Conservation (phyloP, 1,284 basidiomycete species). For the Ganoderma meredithae region DNA sequence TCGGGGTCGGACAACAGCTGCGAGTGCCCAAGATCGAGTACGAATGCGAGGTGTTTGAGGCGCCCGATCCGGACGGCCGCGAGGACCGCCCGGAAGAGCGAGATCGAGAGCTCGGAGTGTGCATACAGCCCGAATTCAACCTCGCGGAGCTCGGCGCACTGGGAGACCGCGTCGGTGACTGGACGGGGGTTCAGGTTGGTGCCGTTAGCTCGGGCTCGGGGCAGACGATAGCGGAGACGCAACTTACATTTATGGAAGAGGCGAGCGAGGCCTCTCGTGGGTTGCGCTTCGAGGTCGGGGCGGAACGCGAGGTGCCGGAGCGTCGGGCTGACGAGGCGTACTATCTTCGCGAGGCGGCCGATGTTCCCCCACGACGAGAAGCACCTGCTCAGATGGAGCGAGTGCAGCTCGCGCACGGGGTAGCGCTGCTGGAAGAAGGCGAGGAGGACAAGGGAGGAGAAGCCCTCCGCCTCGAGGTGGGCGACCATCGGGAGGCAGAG, state of each 20-base stretch:
- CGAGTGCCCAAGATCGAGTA: no score
- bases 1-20: no score
- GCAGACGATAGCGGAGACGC: no score
- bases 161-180: background rate
- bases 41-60: no score
- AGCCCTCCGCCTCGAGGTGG: background rate
- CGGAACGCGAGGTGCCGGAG: conserved; percentile 1
- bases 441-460: background rate
- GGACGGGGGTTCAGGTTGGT: no score
- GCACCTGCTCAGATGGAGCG: conserved; percentile 1
- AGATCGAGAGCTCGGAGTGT: background rate
- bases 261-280: no score
- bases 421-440: background rate
- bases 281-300: background rate
- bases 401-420: background rate
- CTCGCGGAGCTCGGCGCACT: background rate
- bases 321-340: background rate
- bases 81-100: no score
- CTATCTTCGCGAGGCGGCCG: background rate
- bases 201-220: no score
- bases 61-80: no score
- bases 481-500: background rate
- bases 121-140: background rate
- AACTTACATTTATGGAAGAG: no score
- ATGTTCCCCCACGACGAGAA: background rate